These are phyloP conservation scores for Leishmania tropica DNA, from an alignment of 208 protist species.

Conservation along the genomic window DNA sequence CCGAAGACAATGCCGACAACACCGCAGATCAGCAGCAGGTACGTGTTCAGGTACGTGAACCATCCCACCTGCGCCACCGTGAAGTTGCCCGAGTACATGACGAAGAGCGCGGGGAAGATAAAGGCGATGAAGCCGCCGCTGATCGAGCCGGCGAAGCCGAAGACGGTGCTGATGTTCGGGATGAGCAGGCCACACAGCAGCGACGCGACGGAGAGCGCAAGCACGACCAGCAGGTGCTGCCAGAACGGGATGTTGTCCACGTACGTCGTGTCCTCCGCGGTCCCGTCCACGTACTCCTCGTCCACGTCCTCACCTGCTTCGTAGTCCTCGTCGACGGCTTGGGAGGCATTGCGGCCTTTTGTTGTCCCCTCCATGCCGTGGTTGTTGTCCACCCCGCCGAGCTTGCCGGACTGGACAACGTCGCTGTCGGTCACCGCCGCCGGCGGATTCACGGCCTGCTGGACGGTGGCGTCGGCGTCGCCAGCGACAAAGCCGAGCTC, in stretches of 20 bases:
- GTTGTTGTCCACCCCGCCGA: background rate
- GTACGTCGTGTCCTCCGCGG: constrained; percentile 30
- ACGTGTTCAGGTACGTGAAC: constrained; percentile 62
- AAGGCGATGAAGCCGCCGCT: constrained; percentile 64
- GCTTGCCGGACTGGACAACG: background rate
- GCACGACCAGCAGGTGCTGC: constrained; percentile 42
- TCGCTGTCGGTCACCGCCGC: background rate
- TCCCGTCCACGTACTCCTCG: constrained; percentile 10
- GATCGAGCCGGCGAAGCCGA: too few species aligned
- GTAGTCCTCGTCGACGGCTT: background rate
- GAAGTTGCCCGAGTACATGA: constrained; percentile 66
- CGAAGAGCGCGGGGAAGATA: constrained; percentile 60
- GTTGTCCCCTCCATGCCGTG: background rate
- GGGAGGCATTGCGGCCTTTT: background rate
- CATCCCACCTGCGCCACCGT: constrained; percentile 36
- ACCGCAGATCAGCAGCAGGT: constrained; percentile 44
- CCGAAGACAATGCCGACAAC: constrained; percentile 41
- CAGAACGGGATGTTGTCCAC: constrained; percentile 54
- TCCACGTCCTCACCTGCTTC: constrained; percentile 1
- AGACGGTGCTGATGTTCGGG: too few species aligned
- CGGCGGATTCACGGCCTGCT: background rate
- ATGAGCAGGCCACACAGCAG: too few species aligned
- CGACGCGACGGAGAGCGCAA: too few species aligned
- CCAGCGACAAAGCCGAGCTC: background rate
- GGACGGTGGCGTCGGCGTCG: background rate